Evolutionary conservation across 2,329 filamentous ascomycete genomes (phyloP), one percentile per base, ranked within the genome.

Genomic region (Madurella fahalii): DNA sequence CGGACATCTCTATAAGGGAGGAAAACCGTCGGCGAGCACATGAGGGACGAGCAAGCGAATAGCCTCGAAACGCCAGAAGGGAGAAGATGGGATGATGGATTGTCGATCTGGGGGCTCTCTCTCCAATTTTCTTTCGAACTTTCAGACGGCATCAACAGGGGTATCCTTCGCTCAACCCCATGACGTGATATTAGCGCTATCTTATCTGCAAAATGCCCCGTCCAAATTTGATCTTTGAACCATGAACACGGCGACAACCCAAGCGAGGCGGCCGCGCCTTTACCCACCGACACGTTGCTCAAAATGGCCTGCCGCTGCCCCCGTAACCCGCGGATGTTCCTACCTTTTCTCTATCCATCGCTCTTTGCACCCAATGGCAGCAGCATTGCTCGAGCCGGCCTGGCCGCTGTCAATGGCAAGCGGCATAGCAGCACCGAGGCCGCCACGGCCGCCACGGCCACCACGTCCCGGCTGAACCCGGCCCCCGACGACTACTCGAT

Each of bases 401-500:
- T 55, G 40, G 56, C 52, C 15, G 50, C 40, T 58, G 50, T 53
- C 53, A 50, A 43, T 20, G 44, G 53, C 40, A 46, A 44, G 47
- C 56, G 58, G 52, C 57, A 54, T 52, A 63, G 59, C 53, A 60
- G 56, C 57, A 67, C 64, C 54, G 62, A 61, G n/a, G 44, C 59
- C 31, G 18, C 48, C 31, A 32, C 53, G 45, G n/a, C n/a, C n/a
- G n/a, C n/a, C n/a, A 67, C 77, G 12, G 71, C 74, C 9, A 39
- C 70, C 41, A 8, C 30, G 8, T 79, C 83, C 5, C 86, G 86
- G 59, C 81, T 96, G 17, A 89, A 96, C 68, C 93, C 93, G 2
- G 68, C 82, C 0, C 90, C 92, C 0, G 86, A 90, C 65, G 90
- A 96, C 70, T 97, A 95, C 72, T 82, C 88, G 15, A 78, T 85